Evolutionary conservation across 129 eudicot species (phyloP).

Genomic region (Heracleum sosnowskyi): DNA sequence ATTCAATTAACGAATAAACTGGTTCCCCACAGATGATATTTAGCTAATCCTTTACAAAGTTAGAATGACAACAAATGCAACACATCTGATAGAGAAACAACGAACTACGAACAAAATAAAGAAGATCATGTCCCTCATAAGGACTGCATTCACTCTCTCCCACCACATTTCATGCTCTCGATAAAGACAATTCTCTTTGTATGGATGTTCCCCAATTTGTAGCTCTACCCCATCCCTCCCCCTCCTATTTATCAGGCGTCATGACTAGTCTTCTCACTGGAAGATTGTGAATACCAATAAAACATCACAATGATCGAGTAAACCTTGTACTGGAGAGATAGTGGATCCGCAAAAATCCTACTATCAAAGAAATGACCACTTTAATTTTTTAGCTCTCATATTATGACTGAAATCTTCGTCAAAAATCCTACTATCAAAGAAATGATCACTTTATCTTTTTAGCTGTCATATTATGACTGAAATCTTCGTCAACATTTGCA

Average conservation of each 20-base stretch:
- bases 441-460: neutral
- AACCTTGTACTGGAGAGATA: neutral
- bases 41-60: neutral
- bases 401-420: too few relatives aligned
- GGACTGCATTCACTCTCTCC: neutral
- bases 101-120: neutral
- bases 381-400: neutral
- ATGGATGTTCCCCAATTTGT: neutral
- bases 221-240: neutral
- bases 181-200: too few relatives aligned
- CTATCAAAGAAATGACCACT: neutral
- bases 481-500: neutral
- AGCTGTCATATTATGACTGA: neutral
- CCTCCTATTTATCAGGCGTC: neutral
- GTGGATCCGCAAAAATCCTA: neutral
- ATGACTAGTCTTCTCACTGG: neutral
- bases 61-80: neutral
- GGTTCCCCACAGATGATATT: neutral
- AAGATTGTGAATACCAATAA: neutral
- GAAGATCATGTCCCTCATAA: neutral
- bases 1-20: neutral
- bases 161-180: neutral
- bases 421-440: neutral
- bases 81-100: neutral
- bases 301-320: neutral